These are phyloP conservation scores for Emericellopsis cladophorae DNA, from an alignment of 2,329 filamentous ascomycete genomes.

Conservation along the genomic window DNA sequence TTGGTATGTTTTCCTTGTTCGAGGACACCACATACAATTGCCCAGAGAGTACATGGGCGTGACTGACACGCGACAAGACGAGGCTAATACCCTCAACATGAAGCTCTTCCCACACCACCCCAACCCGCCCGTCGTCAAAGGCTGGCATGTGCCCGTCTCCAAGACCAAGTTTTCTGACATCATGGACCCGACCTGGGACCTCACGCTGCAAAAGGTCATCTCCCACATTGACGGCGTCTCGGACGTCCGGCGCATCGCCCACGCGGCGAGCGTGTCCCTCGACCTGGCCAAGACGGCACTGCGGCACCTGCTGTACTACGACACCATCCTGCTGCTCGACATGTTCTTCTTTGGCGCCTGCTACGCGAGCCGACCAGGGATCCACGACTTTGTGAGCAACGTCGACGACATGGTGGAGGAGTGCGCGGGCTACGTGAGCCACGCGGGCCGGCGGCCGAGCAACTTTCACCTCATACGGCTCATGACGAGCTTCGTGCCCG, in stretches of 20 bases:
- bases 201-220: constrained; percentile 69
- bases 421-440: constrained; percentile 71
- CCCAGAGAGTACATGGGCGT: no score
- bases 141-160: constrained; percentile 81
- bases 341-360: constrained; percentile 91
- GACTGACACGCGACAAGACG: constrained; percentile 39
- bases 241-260: constrained; percentile 76
- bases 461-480: constrained; percentile 65
- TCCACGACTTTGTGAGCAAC: constrained; percentile 70
- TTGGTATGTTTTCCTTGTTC: constrained; percentile 45
- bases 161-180: constrained; percentile 53
- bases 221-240: constrained; percentile 83
- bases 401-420: constrained; percentile 67
- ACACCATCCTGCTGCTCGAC: constrained; percentile 79
- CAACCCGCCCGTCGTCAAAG: constrained; percentile 63
- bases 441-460: constrained; percentile 27
- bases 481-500: constrained; percentile 74
- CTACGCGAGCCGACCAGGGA: constrained; percentile 69
- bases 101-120: constrained; percentile 82
- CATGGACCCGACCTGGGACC: constrained; percentile 58
- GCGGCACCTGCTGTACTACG: constrained; percentile 85
- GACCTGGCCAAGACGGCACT: constrained; percentile 77
- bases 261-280: constrained; percentile 74
- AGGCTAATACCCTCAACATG: constrained; percentile 90
- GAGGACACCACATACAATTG: no score